Evolutionary conservation across 345 rosid genomes (phyloP).

Genomic region (Psidium guajava): DNA sequence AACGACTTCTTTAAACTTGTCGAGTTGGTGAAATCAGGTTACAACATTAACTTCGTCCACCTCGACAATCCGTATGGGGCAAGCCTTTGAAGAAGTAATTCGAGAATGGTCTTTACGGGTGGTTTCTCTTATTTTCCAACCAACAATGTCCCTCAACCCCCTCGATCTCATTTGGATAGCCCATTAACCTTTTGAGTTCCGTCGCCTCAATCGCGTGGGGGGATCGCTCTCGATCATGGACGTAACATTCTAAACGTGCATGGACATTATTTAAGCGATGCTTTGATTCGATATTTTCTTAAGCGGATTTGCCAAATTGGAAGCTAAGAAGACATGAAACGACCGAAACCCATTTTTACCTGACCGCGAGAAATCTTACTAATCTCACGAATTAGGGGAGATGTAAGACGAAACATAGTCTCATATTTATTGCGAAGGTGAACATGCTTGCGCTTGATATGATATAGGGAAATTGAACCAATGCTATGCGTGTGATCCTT

Average conservation of each 20-base stretch:
- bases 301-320: not conserved
- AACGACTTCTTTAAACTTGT: too few relatives aligned
- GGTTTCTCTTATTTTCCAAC: too few relatives aligned
- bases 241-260: too few relatives aligned
- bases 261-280: not conserved
- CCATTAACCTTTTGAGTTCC: too few relatives aligned
- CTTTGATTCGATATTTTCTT: not conserved
- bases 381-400: not conserved
- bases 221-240: not conserved
- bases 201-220: not conserved
- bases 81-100: too few relatives aligned
- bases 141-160: not conserved
- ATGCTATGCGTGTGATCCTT: not conserved
- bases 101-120: not conserved
- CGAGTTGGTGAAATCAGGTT: too few relatives aligned
- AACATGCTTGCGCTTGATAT: not conserved
- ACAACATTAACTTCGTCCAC: too few relatives aligned
- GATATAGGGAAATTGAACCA: not conserved
- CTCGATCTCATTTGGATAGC: not conserved
- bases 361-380: not conserved
- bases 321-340: not conserved
- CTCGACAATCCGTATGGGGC: too few relatives aligned
- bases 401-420: not conserved
- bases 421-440: not conserved
- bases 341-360: not conserved